Conservation (phyloP, 805 yeast genomes). For the Teunomyces barrocoloradensis region DNA sequence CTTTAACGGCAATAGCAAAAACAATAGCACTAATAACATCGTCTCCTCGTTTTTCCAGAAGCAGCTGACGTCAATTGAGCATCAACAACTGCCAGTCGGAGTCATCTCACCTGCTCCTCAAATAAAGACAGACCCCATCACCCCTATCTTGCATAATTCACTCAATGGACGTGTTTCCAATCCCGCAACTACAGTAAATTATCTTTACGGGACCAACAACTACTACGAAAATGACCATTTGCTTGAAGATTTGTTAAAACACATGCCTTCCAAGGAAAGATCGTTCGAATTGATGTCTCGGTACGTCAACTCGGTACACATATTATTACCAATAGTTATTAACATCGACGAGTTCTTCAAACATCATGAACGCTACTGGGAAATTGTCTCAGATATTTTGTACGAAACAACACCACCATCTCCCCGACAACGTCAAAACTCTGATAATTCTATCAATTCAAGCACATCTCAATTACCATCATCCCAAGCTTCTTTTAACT, state of each 20-base stretch:
- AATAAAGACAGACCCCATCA: conserved; percentile 12
- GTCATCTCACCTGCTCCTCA: background rate
- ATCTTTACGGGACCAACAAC: conserved; percentile 39
- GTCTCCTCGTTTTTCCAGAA: conserved; percentile 12
- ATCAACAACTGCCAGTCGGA: background rate
- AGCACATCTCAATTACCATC: conserved; percentile 8
- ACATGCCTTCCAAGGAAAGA: conserved; percentile 45
- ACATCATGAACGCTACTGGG: conserved; percentile 53
- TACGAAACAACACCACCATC: too few species aligned
- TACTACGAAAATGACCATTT: conserved; percentile 35
- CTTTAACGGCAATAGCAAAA: too few species aligned
- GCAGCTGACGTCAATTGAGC: conserved; percentile 12
- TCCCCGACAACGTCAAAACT: background rate
- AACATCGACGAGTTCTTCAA: conserved; percentile 43
- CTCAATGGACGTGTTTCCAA: conserved; percentile 30
- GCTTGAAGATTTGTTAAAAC: conserved; percentile 36
- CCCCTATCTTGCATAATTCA: conserved; percentile 25
- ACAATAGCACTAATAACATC: conserved; percentile 7
- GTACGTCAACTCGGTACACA: conserved; percentile 52
- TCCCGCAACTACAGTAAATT: conserved; percentile 33
- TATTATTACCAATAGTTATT: conserved; percentile 50
- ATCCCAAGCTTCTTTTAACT: conserved; percentile 22
- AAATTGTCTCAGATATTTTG: conserved; percentile 10
- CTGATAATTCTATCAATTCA: background rate
- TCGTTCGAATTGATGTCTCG: conserved; percentile 48